Percentiles rank a stretch among this genome's conserved stretches.
Conservation (phyloP, 345 rosid species). For the Citrus sp. region DNA sequence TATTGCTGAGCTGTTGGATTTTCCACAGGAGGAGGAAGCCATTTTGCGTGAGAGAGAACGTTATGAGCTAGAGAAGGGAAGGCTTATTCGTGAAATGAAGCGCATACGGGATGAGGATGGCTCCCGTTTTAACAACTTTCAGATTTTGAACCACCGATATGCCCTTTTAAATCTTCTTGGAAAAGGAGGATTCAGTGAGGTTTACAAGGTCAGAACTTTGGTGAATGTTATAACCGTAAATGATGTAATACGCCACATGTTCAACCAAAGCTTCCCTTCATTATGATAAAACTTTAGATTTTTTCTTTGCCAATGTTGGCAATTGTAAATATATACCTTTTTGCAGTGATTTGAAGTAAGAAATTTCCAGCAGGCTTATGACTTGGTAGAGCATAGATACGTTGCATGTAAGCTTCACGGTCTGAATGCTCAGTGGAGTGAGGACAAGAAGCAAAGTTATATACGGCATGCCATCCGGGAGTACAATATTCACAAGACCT, state of each 20-base stretch:
- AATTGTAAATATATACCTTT: constrained; percentile 47
- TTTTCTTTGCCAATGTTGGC: constrained; percentile 52
- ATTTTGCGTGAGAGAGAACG: constrained; percentile 96
- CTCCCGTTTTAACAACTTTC: constrained; percentile 95
- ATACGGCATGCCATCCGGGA: constrained; percentile 93
- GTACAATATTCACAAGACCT: constrained; percentile 92
- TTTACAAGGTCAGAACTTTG: constrained; percentile 84
- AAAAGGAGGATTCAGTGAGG: constrained; percentile 99
- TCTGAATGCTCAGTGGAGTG: constrained; percentile 98
- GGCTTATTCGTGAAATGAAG: constrained; percentile 97
- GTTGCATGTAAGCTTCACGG: constrained; percentile 99
- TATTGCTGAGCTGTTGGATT: constrained; percentile 20
- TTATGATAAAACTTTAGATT: constrained; percentile 18
- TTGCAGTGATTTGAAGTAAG: constrained; percentile 67
- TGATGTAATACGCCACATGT: constrained; percentile 12
- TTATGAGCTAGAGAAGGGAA: constrained; percentile 91
- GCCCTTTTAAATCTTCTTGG: constrained; percentile 98
- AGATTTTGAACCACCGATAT: constrained; percentile 79
- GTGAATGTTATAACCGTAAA: constrained; percentile 12
- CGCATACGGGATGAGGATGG: constrained; percentile 98
- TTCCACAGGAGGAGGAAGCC: constrained; percentile 81
- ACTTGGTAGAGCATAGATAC: constrained; percentile 91
- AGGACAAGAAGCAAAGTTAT: constrained; percentile 99
- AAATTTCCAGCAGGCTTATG: constrained; percentile 93
- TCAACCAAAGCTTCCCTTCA: constrained; percentile 4